phyloP scores from a whole-genome alignment of 2,329 filamentous ascomycete species.

The Rhynchosporium graminicola region DNA sequence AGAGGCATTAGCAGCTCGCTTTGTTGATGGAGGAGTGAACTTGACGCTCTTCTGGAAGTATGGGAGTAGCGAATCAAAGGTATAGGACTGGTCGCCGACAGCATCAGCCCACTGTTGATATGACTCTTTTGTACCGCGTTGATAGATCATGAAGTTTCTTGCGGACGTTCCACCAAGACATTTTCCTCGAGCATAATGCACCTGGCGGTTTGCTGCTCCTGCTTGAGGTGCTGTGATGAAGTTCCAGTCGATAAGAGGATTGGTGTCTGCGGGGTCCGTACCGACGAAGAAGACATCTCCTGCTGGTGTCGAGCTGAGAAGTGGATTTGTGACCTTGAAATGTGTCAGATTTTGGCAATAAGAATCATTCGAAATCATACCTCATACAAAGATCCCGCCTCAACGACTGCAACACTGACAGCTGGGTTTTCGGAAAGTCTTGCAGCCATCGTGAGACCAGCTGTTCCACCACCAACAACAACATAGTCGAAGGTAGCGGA shows the following conservation, averaged over 20 bases:
- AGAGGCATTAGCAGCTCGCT: conserved; percentile 37
- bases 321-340: conserved; percentile 11
- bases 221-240: conserved; percentile 26
- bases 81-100: conserved; percentile 47
- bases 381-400: conserved; percentile 25
- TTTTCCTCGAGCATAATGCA: conserved; percentile 40
- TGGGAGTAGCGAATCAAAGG: conserved; percentile 48
- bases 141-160: conserved; percentile 42
- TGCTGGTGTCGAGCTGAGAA: conserved; percentile 11
- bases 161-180: conserved; percentile 41
- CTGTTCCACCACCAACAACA: conserved; percentile 23
- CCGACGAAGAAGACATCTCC: conserved; percentile 12
- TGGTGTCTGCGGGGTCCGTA: conserved; percentile 12
- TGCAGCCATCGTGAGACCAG: conserved; percentile 21
- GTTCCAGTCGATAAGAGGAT: conserved; percentile 17
- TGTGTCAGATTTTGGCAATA: background rate
- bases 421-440: conserved; percentile 21
- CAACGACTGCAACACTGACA: conserved; percentile 23
- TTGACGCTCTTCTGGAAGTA: conserved; percentile 45
- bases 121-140: conserved; percentile 19
- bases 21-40: conserved; percentile 35
- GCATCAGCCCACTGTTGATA: conserved; percentile 48
- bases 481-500: conserved; percentile 17
- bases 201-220: conserved; percentile 20
- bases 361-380: background rate